Base-by-base conservation (phyloP, 805 yeast genomes). In the Candida taoyuanica region DNA sequence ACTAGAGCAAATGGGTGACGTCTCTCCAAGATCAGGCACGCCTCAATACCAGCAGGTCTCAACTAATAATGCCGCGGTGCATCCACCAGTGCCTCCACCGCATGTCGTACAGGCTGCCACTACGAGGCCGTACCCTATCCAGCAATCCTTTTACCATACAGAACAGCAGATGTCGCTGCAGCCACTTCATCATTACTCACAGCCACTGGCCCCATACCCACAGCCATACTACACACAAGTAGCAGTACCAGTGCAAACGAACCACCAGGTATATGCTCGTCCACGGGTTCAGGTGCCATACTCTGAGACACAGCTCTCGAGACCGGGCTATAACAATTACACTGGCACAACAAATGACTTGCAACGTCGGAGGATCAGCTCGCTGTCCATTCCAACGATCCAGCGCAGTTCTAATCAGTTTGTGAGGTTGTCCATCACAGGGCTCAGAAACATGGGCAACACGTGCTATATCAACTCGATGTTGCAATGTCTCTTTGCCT, bases 401-500 rank as follows among this genome's bases (percentile, higher is more conserved):
- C 68, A 65, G 39, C 52, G 58, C 26, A 65, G 62, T 43, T 39
- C 58, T 1, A 55, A 65, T 31, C 53, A 58, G 45, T 67, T 62
- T 48, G 70, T 68, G 13, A 61, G 73, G 8, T 56, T 68, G 34
- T 65, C 74, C 2, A 66, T 78, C 13, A 78, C 84, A 37, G 85
- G 89, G 1, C 58, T 84, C 36, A 63, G 73, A 43, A 84, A 84
- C 52, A 64, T 74, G 59, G 87, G 88, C 1, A 79, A 80, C 29
- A 80, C 89, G 0, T 84, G 94, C 50, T 84, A 84, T 53, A 77
- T 84, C 40, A 84, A 84, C 52, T 74, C 83, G 53, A 78, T 84
- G 65, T 55, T 84, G 11, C 94, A 84, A 56, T 72, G 86, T 44
- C 55, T 84, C 6, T 80, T 80, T 58, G 82, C 78, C 3, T 56